phyloP scores from a whole-genome alignment of 2,329 filamentous ascomycete genomes.

The Coniochaeta pulveracea region DNA sequence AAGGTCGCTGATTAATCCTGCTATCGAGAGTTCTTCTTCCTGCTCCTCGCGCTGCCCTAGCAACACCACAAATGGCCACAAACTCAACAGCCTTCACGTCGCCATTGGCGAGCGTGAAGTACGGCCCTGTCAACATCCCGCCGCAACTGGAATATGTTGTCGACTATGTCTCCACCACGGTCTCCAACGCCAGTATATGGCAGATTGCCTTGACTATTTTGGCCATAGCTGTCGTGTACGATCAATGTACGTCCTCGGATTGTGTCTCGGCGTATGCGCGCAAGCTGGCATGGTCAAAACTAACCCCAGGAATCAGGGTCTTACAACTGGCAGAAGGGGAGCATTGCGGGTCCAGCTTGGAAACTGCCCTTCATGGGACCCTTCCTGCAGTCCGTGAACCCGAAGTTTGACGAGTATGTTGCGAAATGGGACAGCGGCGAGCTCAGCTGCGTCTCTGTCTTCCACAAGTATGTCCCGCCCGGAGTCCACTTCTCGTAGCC shows the following conservation, averaged over 20 bases:
- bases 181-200: conserved; percentile 46
- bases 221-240: conserved; percentile 65
- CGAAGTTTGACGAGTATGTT: conserved; percentile 84
- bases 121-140: conserved; percentile 35
- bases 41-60: not conserved
- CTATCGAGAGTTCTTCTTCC: no score
- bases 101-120: conserved; percentile 51
- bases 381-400: conserved; percentile 84
- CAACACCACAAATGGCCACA: conserved; percentile 32
- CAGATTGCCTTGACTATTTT: conserved; percentile 61
- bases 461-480: conserved; percentile 71
- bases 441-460: conserved; percentile 94
- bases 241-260: conserved; percentile 81
- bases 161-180: conserved; percentile 42
- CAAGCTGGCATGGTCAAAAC: not conserved
- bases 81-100: conserved; percentile 58
- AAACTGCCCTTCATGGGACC: conserved; percentile 90
- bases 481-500: not conserved
- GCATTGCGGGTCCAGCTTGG: conserved; percentile 61
- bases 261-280: no score
- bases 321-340: conserved; percentile 65
- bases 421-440: conserved; percentile 86
- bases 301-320: conserved; percentile 40
- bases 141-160: conserved; percentile 44
- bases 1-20: no score